These are phyloP conservation scores for Ceratocystiopsis minuta DNA, from an alignment of 2,329 filamentous ascomycete species.

Conservation along the genomic window DNA sequence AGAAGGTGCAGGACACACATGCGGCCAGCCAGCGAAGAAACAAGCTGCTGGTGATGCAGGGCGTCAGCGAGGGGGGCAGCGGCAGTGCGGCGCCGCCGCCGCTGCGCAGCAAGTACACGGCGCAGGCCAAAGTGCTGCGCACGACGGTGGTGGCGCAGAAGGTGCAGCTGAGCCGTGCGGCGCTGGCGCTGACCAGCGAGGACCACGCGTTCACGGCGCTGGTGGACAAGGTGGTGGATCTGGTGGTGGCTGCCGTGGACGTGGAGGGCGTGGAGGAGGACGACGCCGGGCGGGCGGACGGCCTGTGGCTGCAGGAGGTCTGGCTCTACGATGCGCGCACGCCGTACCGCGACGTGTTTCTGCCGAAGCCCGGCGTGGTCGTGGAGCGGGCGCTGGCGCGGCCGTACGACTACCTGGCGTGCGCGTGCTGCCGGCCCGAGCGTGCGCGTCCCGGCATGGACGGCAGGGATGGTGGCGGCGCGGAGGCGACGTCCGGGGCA, in stretches of 20 bases:
- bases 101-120: constrained; percentile 58
- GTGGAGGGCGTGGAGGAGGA: constrained; percentile 14
- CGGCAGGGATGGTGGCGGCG: constrained; percentile 12
- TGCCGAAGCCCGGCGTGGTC: constrained; percentile 50
- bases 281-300: not conserved
- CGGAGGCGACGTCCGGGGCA: no score
- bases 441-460: not conserved
- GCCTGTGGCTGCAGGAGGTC: constrained; percentile 47
- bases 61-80: not conserved
- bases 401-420: constrained; percentile 63
- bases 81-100: constrained; percentile 1
- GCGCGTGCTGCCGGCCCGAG: constrained; percentile 42
- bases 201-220: constrained; percentile 53
- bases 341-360: constrained; percentile 56
- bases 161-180: constrained; percentile 61
- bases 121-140: constrained; percentile 49
- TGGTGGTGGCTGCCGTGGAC: constrained; percentile 22
- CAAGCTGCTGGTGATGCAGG: no score
- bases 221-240: constrained; percentile 36
- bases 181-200: constrained; percentile 48
- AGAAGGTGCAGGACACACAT: constrained; percentile 24
- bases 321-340: constrained; percentile 58
- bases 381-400: constrained; percentile 54
- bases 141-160: constrained; percentile 69
- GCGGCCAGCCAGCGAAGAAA: no score